Percentiles rank a stretch among this genome's conserved stretches.
Evolutionary conservation across 1,139 yeast genomes (phyloP).

Genomic region (Kodamaea derodonti): DNA sequence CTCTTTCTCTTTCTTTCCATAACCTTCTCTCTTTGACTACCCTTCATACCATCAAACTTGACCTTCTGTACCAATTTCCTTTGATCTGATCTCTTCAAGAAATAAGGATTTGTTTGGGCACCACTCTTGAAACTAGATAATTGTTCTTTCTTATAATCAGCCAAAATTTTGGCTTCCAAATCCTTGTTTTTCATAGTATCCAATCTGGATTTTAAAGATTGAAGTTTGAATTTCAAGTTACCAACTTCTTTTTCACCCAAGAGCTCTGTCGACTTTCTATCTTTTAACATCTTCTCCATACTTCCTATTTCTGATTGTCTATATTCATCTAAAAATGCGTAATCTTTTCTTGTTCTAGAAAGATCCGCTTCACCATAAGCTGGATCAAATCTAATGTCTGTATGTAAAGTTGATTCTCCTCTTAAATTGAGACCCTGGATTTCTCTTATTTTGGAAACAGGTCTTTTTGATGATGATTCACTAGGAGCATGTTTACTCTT

Average conservation of each 20-base stretch:
- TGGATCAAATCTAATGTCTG: conserved; percentile 86
- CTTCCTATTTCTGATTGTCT: conserved; percentile 66
- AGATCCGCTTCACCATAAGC: conserved; percentile 83
- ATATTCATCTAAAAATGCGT: conserved; percentile 82
- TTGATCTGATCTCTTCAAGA: conserved; percentile 76
- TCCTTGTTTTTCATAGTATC: conserved; percentile 77
- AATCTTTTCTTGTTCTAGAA: conserved; percentile 63
- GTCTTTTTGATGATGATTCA: conserved; percentile 66
- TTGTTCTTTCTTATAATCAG: conserved; percentile 49
- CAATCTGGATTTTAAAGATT: conserved; percentile 67
- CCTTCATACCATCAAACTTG: conserved; percentile 80
- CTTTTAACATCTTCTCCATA: conserved; percentile 54
- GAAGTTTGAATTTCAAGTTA: conserved; percentile 51
- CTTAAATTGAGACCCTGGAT: conserved; percentile 58
- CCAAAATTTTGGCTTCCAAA: conserved; percentile 61
- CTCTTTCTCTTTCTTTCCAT: conserved; percentile 93
- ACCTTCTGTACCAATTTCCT: conserved; percentile 83
- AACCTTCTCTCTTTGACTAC: conserved; percentile 78
- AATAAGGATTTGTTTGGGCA: conserved; percentile 48
- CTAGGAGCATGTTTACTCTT: conserved; percentile 76
- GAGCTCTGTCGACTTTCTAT: conserved; percentile 45
- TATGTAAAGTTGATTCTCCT: conserved; percentile 39
- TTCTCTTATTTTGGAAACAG: conserved; percentile 66
- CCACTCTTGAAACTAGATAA: conserved; percentile 45
- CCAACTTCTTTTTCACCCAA: conserved; percentile 48